Base-by-base conservation (phyloP, 2,329 filamentous ascomycete species). In the Diaporthe destruens region DNA sequence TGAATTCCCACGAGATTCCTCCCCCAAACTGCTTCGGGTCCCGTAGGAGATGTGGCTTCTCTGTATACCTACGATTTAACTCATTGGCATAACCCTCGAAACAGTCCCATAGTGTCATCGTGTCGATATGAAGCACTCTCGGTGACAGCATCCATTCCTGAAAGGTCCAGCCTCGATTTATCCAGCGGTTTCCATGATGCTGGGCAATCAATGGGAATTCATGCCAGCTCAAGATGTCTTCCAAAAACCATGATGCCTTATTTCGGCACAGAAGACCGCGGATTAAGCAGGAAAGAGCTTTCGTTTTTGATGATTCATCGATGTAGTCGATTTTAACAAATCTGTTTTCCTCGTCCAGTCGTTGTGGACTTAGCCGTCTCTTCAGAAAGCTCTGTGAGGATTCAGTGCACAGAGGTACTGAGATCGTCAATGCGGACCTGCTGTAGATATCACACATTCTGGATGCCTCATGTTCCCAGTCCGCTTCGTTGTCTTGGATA, bases 361-460 rank as follows among this genome's bases (percentile, higher is more conserved):
- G 11, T 2, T 39, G 9, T 39, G 36, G 11, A 14, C 12, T 12
- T 2, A 39, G 36, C 36, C 36, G 36, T 14, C 6, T 39, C 36
- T 14, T 39, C 36, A 67, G 20, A 7, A 67, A 67, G 34, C 63
- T 67, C 6, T 55, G 3, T n/a, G 63, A 55, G 1, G 63, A 67
- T 0, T 32, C 14, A 4, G 0, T 7, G 23, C 63, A 67, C 2
- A 67, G 16, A 0, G 63, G 63, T 0, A 55, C 25, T 8, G 63
- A 20, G 14, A 79, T 75, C 1, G 77, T 78, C 18, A 79, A 55
- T 0, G 63, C 70, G 9, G 78, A 77, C 11, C 72, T 61, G 20
- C 75, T 75, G 56, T 78, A 80, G 5, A 79, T 59, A 1, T 76
- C 71, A n/a, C 78, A 77, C 78, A 80, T 80, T 69, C 75, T 76